Base-by-base conservation (phyloP, 2,329 filamentous ascomycete species). In the Fusarium virguliforme region DNA sequence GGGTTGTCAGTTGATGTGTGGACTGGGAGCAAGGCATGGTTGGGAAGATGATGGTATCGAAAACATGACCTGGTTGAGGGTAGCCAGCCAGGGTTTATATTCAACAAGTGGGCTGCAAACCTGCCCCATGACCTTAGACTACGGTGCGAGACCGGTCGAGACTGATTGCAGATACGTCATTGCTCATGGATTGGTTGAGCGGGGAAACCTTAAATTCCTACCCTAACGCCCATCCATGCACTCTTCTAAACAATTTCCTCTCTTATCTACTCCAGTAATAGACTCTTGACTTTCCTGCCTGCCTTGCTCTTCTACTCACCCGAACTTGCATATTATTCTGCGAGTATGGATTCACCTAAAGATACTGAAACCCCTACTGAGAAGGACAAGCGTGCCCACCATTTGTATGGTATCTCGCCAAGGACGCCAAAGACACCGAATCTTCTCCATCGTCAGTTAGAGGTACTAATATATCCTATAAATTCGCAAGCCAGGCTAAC, bases 401-500 rank as follows among this genome's bases (percentile, higher is more conserved):
- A 37, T 5, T 37, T 34, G 1, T 69, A 69, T 8, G 70, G 70
- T 4, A 71, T 28, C 12, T 38, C 60, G 22, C 67, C 70, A n/a
- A 64, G 8, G 34, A 13, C 15, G 15, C 34, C 43, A 60, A 35
- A 63, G 51, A 54, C 34, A 37, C 34, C 34, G 8, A 51, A 56
- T 26, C 71, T 73, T 43, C 67, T 71, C 50, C 60, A 69, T 46
- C 67, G 67, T 37, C 70, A 73, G 40, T 22, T 73, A 46, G 67
- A 74, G 40, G 67, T 71, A 28, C 18, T 54, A 24, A 43, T 8
- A 5, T 41, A 51, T 32, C 15, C 24, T 18, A 4, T 6, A 3
- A 1, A 15, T 28, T 10, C 4, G 37, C 13, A 5, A 60, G 41
- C n/a, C 13, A 54, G 51, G n/a, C 53, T 64, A 12, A 70, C 32